Base-by-base conservation (phyloP, 768 basidiomycete genomes). In the Naematelia encephala region DNA sequence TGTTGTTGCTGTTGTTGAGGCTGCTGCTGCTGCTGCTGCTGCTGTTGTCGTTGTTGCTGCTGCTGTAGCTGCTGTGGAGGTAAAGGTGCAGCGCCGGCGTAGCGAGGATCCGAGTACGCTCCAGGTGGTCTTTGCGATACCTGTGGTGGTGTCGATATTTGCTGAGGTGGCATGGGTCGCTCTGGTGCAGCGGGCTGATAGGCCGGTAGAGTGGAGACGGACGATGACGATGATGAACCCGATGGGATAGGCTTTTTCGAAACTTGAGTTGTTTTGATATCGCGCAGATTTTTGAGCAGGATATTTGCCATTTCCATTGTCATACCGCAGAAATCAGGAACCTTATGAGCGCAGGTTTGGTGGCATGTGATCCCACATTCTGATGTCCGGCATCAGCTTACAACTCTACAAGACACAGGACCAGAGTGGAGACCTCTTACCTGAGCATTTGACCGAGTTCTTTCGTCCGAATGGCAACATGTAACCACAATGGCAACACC, bases 401-500 rank as follows among this genome's bases (percentile, higher is more conserved):
- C 12, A 43, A 12, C 39, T 11, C 39, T 43, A 43, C 39, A 12
- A 43, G 39, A 19, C 11, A 12, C 11, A 19, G 39, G 39, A 4
- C 13, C 21, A 39, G 22, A 34, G 23, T 10, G 49, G 19, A 23
- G 23, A 51, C 12, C 23, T 57, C 78, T 56, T 22, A 80, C 79
- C 79, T 0, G 90, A 86, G 77, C 96, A 99, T 78, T 88, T 89
- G 56, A 91, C 86, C 21, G 94, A 88, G 76, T 97, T 94, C 82
- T 98, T 98, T 65, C 93, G 86, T 52, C 94, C 94, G 49, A 98
- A 84, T 56, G 96, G 93, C 23, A 96, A 84, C 84, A 99, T 93
- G 72, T 93, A 96, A 63, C 96, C 96, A 76, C 96, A 99, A 77
- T 99, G 96, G 76, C 96, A 99, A 78, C 96, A 99, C 96, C 96